These are phyloP conservation scores for Moniliophthora roreri DNA, from an alignment of 1,284 basidiomycete species.

Conservation along the genomic window DNA sequence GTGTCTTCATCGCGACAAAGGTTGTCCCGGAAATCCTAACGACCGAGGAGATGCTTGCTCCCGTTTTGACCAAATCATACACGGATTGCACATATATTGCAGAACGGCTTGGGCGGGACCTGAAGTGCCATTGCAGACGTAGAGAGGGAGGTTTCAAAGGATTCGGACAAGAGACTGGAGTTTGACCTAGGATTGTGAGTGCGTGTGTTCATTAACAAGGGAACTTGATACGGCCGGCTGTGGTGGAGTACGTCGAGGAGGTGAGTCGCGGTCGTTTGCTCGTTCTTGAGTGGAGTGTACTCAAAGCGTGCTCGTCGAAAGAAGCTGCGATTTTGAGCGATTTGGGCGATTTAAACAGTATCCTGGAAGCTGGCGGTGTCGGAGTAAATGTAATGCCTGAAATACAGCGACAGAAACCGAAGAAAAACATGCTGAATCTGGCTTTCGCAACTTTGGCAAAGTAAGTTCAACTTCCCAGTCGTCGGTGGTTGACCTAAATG, in stretches of 20 bases:
- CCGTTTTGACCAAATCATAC: conserved; percentile 40
- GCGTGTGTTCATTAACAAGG: background rate
- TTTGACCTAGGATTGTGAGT: background rate
- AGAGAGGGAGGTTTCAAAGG: conserved; percentile 11
- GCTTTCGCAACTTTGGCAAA: conserved; percentile 55
- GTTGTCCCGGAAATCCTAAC: conserved; percentile 51
- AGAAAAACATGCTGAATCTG: conserved; percentile 68
- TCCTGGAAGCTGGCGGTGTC: conserved; percentile 49
- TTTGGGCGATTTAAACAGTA: conserved; percentile 45
- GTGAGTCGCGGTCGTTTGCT: background rate
- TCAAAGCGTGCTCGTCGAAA: conserved; percentile 32
- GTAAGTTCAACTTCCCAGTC: conserved; percentile 18
- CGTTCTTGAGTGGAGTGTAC: background rate
- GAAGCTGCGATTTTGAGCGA: conserved; percentile 46
- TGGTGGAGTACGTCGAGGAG: background rate
- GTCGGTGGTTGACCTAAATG: background rate
- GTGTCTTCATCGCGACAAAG: conserved; percentile 55
- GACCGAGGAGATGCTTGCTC: conserved; percentile 44
- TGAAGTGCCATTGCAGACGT: conserved; percentile 37
- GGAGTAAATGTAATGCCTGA: conserved; percentile 50
- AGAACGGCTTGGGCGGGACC: conserved; percentile 60
- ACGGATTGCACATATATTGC: conserved; percentile 47
- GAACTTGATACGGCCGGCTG: background rate
- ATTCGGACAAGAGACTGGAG: background rate
- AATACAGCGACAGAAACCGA: conserved; percentile 60